Base-by-base conservation (phyloP, 2,329 filamentous ascomycete species). In the Colletotrichum plurivorum region DNA sequence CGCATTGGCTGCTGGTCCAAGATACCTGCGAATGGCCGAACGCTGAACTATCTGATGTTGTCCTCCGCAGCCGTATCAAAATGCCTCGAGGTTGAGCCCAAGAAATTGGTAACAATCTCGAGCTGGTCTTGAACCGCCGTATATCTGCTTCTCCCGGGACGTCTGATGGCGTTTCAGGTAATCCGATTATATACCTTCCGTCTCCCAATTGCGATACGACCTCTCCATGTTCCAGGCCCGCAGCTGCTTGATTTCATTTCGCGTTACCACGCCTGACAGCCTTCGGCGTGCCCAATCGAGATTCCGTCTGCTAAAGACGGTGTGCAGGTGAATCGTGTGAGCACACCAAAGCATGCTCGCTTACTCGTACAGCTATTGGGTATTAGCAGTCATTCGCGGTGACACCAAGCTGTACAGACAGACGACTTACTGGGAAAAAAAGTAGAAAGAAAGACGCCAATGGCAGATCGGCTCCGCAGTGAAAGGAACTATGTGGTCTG, bases 291-390 rank as follows among this genome's bases (percentile, higher is more conserved):
- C 31, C 31, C 31, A 36, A 9, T 36, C 9, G 31, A 36, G 31
- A 36, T 36, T 36, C 31, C 31, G 10, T 8, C 31, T 10, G 31
- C 31, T 36, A 36, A 36, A 10, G 31, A 46, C 5, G 18, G 46
- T n/a, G 22, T 49, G 46, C 12, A n/a, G n/a, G 46, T n/a, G 18
- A 18, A 12, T 49, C 46, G 20, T 49, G 46, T n/a, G 12, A n/a
- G 46, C 46, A 49, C 18, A n/a, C n/a, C 9, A 18, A 49, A 49
- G 53, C 9, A 18, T 43, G 48, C 53, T 39, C 45, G 31, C 25
- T 8, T 61, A 67, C 67, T 67, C 51, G 49, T 61, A 69, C 63
- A 69, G 22, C 67, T 67, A n/a, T 15, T 7, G 2, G 5, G n/a
- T n/a, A 10, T 69, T 27, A 67, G 61, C n/a, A n/a, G 18, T 22